Percentiles rank a stretch among this genome's conserved stretches.
Conservation (phyloP, 202 grass and related monocot species). For the Setaria italica region DNA sequence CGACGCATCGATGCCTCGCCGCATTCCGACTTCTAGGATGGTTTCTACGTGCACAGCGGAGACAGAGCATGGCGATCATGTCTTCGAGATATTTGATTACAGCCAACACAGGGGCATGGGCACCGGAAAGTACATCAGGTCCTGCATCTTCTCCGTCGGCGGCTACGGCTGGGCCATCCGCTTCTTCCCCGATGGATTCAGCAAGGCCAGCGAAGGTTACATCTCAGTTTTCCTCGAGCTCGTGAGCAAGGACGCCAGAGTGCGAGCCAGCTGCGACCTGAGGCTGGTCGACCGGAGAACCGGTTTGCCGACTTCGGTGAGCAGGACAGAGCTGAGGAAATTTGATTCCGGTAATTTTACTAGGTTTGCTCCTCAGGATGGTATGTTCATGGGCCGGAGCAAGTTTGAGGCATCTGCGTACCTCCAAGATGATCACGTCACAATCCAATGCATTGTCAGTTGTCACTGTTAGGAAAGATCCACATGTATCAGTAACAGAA, state of each 20-base stretch:
- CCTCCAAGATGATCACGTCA: neutral
- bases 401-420: neutral
- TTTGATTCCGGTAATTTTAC: neutral
- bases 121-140: neutral
- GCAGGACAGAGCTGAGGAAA: neutral
- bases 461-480: neutral
- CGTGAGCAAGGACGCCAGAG: neutral
- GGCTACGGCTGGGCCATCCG: neutral
- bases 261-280: neutral
- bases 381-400: neutral
- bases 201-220: rapidly evolving
- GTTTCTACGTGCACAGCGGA: neutral
- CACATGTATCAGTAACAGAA: neutral
- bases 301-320: neutral
- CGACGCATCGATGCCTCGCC: neutral
- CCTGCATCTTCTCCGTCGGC: conserved; percentile 6
- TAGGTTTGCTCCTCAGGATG: neutral
- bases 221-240: neutral
- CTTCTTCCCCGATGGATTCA: neutral
- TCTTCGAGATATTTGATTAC: conserved; percentile 24
- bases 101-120: conserved; percentile 15
- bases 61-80: neutral
- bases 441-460: neutral
- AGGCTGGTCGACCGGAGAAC: neutral
- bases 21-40: neutral